These are phyloP conservation scores for Dicorynia guianensis DNA, from an alignment of 306 rosid genomes.

Conservation along the genomic window DNA sequence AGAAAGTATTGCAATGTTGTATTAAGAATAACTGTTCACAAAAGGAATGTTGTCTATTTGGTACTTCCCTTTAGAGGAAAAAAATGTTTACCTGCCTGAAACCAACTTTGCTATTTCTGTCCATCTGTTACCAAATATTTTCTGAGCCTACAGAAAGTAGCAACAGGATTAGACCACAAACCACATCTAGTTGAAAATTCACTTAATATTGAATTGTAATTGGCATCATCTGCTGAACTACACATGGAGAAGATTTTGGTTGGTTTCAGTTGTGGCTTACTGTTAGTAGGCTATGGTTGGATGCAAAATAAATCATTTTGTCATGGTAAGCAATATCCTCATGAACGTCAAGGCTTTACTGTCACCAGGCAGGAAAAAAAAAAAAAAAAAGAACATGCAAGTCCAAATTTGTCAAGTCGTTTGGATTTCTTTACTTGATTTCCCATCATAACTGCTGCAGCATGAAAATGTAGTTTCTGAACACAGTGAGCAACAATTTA, in stretches of 20 bases:
- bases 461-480: slow-evolving; percentile 4
- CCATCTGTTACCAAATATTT: slow-evolving; percentile 90
- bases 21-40: slow-evolving; percentile 18
- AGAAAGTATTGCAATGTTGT: slow-evolving; percentile 25
- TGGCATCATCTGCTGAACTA: neutral
- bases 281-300: neutral
- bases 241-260: neutral
- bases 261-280: slow-evolving; percentile 2
- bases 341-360: slow-evolving; percentile 2
- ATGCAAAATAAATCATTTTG: neutral
- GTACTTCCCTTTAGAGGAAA: slow-evolving; percentile 14
- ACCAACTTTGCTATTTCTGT: slow-evolving; percentile 96
- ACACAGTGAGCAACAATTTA: slow-evolving; percentile 42
- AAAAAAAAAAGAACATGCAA: neutral
- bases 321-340: neutral
- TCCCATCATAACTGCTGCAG: slow-evolving; percentile 1
- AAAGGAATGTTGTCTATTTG: neutral
- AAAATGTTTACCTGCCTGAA: slow-evolving; percentile 81
- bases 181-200: neutral
- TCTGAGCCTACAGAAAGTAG: slow-evolving; percentile 75
- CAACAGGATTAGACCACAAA: slow-evolving; percentile 3
- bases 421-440: neutral
- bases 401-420: slow-evolving; percentile 12
- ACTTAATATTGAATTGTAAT: neutral
- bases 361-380: neutral